phyloP scores from a whole-genome alignment of 1,284 basidiomycete genomes.

The Cutaneotrichosporon arboriforme region DNA sequence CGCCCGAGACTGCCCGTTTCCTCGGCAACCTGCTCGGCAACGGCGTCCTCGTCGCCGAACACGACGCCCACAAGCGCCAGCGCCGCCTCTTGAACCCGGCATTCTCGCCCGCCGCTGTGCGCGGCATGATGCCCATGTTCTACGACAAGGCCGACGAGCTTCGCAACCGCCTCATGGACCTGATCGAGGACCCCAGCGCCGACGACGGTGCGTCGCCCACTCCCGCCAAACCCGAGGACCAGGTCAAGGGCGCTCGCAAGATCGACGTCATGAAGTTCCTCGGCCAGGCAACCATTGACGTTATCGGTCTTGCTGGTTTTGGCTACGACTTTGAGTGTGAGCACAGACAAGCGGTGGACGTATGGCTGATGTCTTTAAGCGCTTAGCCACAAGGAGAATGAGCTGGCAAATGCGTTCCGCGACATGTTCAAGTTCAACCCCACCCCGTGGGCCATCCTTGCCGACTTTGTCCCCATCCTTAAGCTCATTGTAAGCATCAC shows the following conservation, averaged over 20 bases:
- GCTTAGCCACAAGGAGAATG: constrained; percentile 26
- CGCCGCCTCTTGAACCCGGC: constrained; percentile 49
- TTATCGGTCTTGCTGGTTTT: constrained; percentile 64
- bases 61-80: constrained; percentile 53
- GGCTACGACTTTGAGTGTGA: constrained; percentile 53
- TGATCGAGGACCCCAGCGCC: constrained; percentile 59
- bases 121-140: constrained; percentile 53
- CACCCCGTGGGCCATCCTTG: too few relatives aligned
- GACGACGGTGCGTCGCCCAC: constrained; percentile 2
- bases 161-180: constrained; percentile 54
- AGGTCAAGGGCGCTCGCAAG: constrained; percentile 11
- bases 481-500: constrained; percentile 37
- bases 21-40: constrained; percentile 49
- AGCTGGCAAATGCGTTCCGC: constrained; percentile 34
- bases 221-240: constrained; percentile 11
- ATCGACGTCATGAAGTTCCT: constrained; percentile 60
- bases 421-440: background rate
- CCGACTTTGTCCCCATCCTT: constrained; percentile 56
- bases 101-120: constrained; percentile 40
- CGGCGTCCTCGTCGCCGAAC: constrained; percentile 43
- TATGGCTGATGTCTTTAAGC: background rate
- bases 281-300: constrained; percentile 58
- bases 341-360: background rate
- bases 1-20: constrained; percentile 55
- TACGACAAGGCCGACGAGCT: constrained; percentile 59